Conservation (phyloP, 192 early-diverging fungal genomes). For the Umbelopsis sp. region DNA sequence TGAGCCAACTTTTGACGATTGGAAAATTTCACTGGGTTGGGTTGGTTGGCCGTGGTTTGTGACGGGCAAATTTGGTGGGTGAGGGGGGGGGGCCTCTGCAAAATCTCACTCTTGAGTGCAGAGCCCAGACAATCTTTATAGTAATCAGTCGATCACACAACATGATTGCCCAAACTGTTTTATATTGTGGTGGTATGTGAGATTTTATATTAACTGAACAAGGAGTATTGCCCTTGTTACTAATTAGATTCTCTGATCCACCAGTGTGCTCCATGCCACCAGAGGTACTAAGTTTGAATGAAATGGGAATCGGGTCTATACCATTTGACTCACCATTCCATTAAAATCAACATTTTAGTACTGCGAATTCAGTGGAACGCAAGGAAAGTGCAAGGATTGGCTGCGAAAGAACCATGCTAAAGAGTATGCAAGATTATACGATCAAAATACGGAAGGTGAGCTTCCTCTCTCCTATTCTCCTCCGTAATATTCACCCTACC, state of each 20-base stretch:
- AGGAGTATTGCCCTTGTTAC: not conserved
- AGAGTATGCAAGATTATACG: conserved; percentile 56
- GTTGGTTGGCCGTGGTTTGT: not conserved
- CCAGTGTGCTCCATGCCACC: conserved; percentile 49
- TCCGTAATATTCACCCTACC: not conserved
- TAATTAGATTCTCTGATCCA: not conserved
- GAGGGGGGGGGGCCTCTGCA: too few relatives aligned
- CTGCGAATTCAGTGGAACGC: conserved; percentile 87
- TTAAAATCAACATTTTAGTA: conserved; percentile 53
- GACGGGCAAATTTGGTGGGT: not conserved
- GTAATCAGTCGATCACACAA: not conserved
- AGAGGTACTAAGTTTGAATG: conserved; percentile 27
- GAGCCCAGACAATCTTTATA: not conserved
- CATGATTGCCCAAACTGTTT: conserved; percentile 34
- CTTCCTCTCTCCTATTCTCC: not conserved
- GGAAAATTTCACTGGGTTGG: too few relatives aligned
- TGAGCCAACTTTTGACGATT: too few relatives aligned
- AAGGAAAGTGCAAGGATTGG: conserved; percentile 83
- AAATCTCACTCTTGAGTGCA: too few relatives aligned
- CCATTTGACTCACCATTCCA: not conserved
- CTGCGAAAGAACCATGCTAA: conserved; percentile 60
- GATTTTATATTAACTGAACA: not conserved
- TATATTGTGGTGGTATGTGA: conserved; percentile 48
- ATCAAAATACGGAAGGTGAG: conserved; percentile 36
- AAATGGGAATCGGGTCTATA: too few relatives aligned